phyloP scores from a whole-genome alignment of 2,329 filamentous ascomycete species.

The Pyrenophora seminiperda region DNA sequence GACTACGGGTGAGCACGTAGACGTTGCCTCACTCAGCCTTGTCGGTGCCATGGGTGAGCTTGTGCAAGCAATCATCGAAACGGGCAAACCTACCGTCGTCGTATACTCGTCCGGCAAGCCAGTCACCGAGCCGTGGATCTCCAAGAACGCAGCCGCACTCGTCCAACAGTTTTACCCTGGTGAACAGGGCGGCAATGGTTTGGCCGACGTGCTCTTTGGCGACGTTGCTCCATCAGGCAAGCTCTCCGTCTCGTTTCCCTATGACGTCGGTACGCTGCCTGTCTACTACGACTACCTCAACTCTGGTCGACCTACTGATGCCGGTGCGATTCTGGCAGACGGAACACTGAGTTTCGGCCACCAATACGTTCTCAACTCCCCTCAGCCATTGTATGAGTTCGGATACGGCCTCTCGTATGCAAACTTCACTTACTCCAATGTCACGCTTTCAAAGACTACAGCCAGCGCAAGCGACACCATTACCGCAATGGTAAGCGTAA shows the following conservation, averaged over 20 bases:
- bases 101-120: slow-evolving; percentile 74
- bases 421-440: slow-evolving; percentile 63
- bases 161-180: slow-evolving; percentile 78
- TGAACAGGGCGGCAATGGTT: slow-evolving; percentile 68
- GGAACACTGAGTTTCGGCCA: slow-evolving; percentile 68
- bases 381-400: slow-evolving; percentile 67
- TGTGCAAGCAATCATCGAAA: slow-evolving; percentile 69
- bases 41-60: slow-evolving; percentile 72
- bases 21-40: slow-evolving; percentile 66
- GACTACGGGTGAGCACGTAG: slow-evolving; percentile 76
- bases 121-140: slow-evolving; percentile 74
- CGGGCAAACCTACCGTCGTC: slow-evolving; percentile 69
- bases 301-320: slow-evolving; percentile 61
- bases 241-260: slow-evolving; percentile 69
- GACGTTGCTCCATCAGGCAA: slow-evolving; percentile 69
- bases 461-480: slow-evolving; percentile 60
- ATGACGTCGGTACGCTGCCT: slow-evolving; percentile 68
- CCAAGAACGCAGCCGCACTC: slow-evolving; percentile 65
- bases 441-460: slow-evolving; percentile 57
- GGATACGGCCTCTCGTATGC: slow-evolving; percentile 71
- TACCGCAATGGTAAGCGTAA: slow-evolving; percentile 65
- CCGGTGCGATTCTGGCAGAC: slow-evolving; percentile 60
- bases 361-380: slow-evolving; percentile 67
- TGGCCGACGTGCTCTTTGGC: slow-evolving; percentile 67
- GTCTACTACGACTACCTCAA: slow-evolving; percentile 76